Conservation (phyloP, 1,139 yeast species). For the Blastobotrys serpentis region DNA sequence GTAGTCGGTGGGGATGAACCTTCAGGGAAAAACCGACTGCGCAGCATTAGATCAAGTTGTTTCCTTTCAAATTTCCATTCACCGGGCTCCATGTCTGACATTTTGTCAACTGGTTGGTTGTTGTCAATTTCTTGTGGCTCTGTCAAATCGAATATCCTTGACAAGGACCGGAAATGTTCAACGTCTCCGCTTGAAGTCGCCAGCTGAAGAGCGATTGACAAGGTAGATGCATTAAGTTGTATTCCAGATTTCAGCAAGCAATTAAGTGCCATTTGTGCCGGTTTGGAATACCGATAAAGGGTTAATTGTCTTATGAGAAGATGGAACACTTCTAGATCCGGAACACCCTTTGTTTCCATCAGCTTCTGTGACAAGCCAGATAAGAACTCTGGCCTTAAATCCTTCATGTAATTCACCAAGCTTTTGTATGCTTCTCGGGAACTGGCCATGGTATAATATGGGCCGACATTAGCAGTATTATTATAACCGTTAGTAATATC, state of each 20-base stretch:
- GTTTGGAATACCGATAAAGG: slow-evolving; percentile 24
- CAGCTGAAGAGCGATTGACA: slow-evolving; percentile 24
- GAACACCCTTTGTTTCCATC: slow-evolving; percentile 26
- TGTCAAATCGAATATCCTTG: slow-evolving; percentile 21
- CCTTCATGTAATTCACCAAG: slow-evolving; percentile 8
- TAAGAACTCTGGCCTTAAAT: slow-evolving; percentile 10
- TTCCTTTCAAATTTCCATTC: slow-evolving; percentile 9
- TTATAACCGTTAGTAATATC: not conserved
- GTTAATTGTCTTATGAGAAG: slow-evolving; percentile 27
- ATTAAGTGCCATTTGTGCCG: slow-evolving; percentile 31
- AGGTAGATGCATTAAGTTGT: slow-evolving; percentile 24
- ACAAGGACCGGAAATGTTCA: slow-evolving; percentile 22
- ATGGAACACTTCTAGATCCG: slow-evolving; percentile 28
- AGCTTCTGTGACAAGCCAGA: slow-evolving; percentile 20
- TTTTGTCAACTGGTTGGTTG: slow-evolving; percentile 5
- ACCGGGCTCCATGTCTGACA: slow-evolving; percentile 11
- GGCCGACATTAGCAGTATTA: not conserved
- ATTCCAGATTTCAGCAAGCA: slow-evolving; percentile 26
- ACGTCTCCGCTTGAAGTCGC: slow-evolving; percentile 24
- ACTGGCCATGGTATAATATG: not conserved
- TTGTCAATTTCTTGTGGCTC: not conserved
- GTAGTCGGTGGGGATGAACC: not conserved
- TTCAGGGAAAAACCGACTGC: slow-evolving; percentile 4
- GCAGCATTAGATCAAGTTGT: slow-evolving; percentile 10
- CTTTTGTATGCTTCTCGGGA: slow-evolving; percentile 8